Evolutionary conservation across 176 grass and related monocot genomes (phyloP), one percentile per base, ranked within the genome.

Genomic region (Avena insularis): DNA sequence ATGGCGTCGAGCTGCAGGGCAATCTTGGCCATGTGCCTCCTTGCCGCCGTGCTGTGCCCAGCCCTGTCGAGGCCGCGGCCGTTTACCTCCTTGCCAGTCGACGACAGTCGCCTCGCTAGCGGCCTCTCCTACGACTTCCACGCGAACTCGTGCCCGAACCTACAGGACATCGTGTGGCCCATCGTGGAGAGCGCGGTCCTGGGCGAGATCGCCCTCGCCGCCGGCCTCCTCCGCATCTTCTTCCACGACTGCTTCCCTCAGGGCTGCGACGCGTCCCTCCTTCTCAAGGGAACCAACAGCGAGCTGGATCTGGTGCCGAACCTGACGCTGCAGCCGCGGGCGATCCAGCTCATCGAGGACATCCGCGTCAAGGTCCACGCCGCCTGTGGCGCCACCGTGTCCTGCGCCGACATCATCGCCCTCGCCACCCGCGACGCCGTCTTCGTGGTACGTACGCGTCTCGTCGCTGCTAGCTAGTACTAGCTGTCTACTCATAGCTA

Each of bases 211-310:
- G 69, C 69, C 82, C 56, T 86, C 54, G 74, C 79, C 66, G 83
- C 90, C 65, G 90, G 90, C 11, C 71, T 89, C 46, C 79, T 92
- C 66, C 87, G 87, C 17, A 78, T 89, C 73, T 88, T 83, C 73
- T 86, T 89, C 86, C 87, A 92, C 78, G 90, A 92, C 83, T 83
- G 79, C 83, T 86, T 92, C 57, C 86, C 86, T 1, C 82, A 86
- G 90, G 90, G 85, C 3, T 84, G 81, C 70, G 85, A 91, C 45
- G 89, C 85, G 9, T 91, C 89, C 15, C 31, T 91, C n/a, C 76
- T 91, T n/a, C 77, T 84, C 11, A 20, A 8, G 25, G 76, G 87
- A 8, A 3, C 29, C 14, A 71, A 35, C 36, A 75, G 69, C 25
- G 89, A 91, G 85, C 89, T 45, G 82, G 20, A 46, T 14, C 10